Conservation (phyloP, 1,284 basidiomycete genomes). For the Termitomyces sp. region DNA sequence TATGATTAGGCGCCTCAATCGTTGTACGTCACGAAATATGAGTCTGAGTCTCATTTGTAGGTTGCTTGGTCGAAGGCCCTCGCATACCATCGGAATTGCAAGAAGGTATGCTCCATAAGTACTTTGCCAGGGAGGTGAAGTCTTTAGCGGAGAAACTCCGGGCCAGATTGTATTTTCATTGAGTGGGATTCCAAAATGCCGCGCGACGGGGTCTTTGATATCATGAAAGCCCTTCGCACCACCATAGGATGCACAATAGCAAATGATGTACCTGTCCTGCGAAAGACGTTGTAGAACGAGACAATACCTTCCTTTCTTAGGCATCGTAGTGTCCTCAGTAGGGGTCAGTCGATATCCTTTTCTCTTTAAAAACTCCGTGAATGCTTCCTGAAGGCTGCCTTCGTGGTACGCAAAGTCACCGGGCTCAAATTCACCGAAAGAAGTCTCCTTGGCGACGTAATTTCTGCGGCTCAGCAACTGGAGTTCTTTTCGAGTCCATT, state of each 20-base stretch:
- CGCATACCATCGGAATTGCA: constrained; percentile 21
- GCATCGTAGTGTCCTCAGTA: constrained; percentile 13
- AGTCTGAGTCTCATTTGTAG: constrained; percentile 4
- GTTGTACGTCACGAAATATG: constrained; percentile 18
- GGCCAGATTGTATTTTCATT: constrained; percentile 21
- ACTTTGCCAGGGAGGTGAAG: constrained; percentile 14
- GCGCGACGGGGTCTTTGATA: constrained; percentile 19
- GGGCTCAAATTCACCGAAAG: constrained; percentile 19
- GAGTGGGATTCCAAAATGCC: constrained; percentile 26
- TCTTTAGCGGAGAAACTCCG: constrained; percentile 12
- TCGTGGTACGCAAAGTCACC: constrained; percentile 24
- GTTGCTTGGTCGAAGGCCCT: constrained; percentile 8
- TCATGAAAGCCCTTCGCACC: constrained; percentile 17
- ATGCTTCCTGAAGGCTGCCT: constrained; percentile 21
- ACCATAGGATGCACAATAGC: constrained; percentile 27
- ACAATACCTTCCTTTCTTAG: constrained; percentile 22
- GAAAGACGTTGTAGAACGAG: constrained; percentile 23
- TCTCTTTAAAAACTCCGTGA: constrained; percentile 19
- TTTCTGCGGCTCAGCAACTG: neutral
- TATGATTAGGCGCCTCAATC: constrained; percentile 15
- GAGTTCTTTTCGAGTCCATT: constrained; percentile 13
- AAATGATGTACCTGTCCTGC: constrained; percentile 25
- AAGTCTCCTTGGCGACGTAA: neutral
- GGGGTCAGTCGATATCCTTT: constrained; percentile 18
- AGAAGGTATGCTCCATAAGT: constrained; percentile 20